These are phyloP conservation scores for Pleurotus ostreatus DNA, from an alignment of 768 basidiomycete species.

Conservation along the genomic window DNA sequence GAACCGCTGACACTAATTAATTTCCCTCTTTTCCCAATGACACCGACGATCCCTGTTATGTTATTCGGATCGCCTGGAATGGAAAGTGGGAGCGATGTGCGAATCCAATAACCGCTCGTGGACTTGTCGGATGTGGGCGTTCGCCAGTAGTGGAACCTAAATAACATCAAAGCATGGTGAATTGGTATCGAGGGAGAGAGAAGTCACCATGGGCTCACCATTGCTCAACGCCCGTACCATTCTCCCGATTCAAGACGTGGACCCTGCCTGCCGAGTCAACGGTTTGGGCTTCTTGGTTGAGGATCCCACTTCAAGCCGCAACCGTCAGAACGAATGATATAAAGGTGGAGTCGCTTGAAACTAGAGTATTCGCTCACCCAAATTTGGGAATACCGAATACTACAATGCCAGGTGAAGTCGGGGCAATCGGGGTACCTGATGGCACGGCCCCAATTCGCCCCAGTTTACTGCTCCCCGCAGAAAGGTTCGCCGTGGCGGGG, in stretches of 20 bases:
- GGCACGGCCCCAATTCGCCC: not conserved
- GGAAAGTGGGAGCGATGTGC: slow-evolving; percentile 25
- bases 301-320: slow-evolving; percentile 26
- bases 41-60: slow-evolving; percentile 29
- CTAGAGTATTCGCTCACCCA: slow-evolving; percentile 28
- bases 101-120: slow-evolving; percentile 23
- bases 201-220: not conserved
- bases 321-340: not conserved
- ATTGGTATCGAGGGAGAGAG: not conserved
- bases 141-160: slow-evolving; percentile 12
- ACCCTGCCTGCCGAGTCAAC: slow-evolving; percentile 41
- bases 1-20: slow-evolving; percentile 16
- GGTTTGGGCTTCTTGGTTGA: slow-evolving; percentile 49
- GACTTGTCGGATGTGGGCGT: not conserved
- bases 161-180: slow-evolving; percentile 12
- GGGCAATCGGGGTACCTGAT: slow-evolving; percentile 21
- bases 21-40: slow-evolving; percentile 35
- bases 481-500: not conserved
- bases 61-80: slow-evolving; percentile 22
- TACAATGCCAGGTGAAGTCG: slow-evolving; percentile 28
- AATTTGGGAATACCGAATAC: slow-evolving; percentile 32
- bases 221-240: slow-evolving; percentile 7
- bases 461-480: not conserved
- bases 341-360: slow-evolving; percentile 20
- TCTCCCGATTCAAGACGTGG: slow-evolving; percentile 42